phyloP scores from a whole-genome alignment of 345 rosid species.

The Linum trigynum region DNA sequence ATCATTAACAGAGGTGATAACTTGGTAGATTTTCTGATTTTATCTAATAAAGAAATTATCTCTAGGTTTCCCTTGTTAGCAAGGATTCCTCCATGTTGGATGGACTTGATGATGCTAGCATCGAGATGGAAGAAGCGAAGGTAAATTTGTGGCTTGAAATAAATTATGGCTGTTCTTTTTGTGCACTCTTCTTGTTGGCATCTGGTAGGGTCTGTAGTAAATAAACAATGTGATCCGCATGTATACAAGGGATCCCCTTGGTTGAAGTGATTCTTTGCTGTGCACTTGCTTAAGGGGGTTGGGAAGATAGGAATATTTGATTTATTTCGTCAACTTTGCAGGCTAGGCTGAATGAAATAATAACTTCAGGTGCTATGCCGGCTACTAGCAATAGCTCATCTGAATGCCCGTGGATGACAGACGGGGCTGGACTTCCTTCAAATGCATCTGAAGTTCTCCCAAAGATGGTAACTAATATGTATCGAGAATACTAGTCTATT shows the following conservation, averaged over 20 bases:
- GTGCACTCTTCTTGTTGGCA: not conserved
- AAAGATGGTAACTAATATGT: conserved; percentile 42
- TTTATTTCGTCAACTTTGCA: conserved; percentile 24
- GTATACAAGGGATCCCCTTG: no score
- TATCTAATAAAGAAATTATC: conserved; percentile 18
- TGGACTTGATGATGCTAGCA: conserved; percentile 91
- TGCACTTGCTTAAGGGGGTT: not conserved
- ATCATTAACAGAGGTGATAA: not conserved
- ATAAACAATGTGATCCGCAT: no score
- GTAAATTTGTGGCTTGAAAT: conserved; percentile 34
- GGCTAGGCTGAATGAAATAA: conserved; percentile 87
- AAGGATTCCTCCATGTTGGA: conserved; percentile 99
- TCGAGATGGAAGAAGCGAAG: conserved; percentile 95
- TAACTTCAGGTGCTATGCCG: conserved; percentile 50
- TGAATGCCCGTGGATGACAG: conserved; percentile 89
- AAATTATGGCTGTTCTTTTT: conserved; percentile 10
- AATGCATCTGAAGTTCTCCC: conserved; percentile 72
- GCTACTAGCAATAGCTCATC: conserved; percentile 36
- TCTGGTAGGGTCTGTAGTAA: no score
- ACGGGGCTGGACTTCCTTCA: conserved; percentile 91
- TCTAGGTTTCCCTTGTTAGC: conserved; percentile 97
- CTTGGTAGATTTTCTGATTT: conserved; percentile 8
- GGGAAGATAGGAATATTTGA: not conserved
- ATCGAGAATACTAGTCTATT: not conserved
- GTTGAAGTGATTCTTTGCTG: not conserved